Conservation (phyloP, 2,329 filamentous ascomycete species). For the Claviceps sp. region DNA sequence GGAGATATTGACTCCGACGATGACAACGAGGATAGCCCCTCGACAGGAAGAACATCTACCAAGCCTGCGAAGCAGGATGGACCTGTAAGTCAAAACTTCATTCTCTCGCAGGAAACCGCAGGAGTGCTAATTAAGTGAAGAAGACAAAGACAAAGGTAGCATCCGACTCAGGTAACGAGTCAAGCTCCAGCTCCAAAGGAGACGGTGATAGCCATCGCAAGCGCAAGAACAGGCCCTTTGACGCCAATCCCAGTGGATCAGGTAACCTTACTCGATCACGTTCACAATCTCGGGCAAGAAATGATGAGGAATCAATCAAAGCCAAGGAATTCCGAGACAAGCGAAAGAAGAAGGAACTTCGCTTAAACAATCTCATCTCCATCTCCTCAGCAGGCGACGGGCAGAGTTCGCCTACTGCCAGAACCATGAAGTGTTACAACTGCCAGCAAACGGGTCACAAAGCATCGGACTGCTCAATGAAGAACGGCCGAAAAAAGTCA, state of each 20-base stretch:
- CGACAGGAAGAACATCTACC: slow-evolving; percentile 24
- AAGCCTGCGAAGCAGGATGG: slow-evolving; percentile 16
- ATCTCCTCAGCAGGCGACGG: slow-evolving; percentile 35
- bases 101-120: neutral
- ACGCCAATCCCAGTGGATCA: slow-evolving; percentile 10
- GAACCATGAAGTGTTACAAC: slow-evolving; percentile 36
- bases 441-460: slow-evolving; percentile 52
- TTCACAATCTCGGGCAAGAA: slow-evolving; percentile 19
- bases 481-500: slow-evolving; percentile 4
- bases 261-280: slow-evolving; percentile 16
- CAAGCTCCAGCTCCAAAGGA: slow-evolving; percentile 10
- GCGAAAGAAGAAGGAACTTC: slow-evolving; percentile 52
- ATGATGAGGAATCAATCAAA: slow-evolving; percentile 14
- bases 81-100: slow-evolving; percentile 11
- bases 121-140: neutral
- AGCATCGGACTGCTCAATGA: slow-evolving; percentile 38
- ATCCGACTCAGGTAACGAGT: slow-evolving; percentile 14
- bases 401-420: slow-evolving; percentile 10
- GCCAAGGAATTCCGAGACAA: slow-evolving; percentile 41
- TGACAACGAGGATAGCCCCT: slow-evolving; percentile 20
- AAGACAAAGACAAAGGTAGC: slow-evolving; percentile 7
- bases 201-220: slow-evolving; percentile 11
- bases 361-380: slow-evolving; percentile 47
- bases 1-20: slow-evolving; percentile 33
- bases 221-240: slow-evolving; percentile 16